Evolutionary conservation across 306 rosid genomes (phyloP).

Genomic region (Prunus armeniaca): DNA sequence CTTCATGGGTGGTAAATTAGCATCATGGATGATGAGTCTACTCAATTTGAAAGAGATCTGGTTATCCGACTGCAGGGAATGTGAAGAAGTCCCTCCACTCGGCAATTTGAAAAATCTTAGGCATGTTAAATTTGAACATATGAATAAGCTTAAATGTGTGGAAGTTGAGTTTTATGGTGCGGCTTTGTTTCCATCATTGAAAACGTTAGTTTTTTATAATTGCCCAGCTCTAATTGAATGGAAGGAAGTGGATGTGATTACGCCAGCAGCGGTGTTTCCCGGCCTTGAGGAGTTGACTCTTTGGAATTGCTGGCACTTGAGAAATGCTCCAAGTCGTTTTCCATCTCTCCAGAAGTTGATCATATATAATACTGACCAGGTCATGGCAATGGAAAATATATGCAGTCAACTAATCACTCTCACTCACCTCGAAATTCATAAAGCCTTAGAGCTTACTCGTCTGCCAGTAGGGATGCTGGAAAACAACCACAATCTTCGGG

Average conservation of each 20-base stretch:
- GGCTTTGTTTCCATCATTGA: not conserved
- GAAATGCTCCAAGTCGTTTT: not conserved
- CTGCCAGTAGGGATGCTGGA: not conserved
- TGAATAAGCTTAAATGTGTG: not conserved
- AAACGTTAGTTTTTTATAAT: accelerated
- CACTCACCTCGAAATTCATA: not conserved
- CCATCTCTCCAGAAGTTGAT: not conserved
- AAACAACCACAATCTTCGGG: not conserved
- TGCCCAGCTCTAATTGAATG: not conserved
- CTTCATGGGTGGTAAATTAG: not conserved
- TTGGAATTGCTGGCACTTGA: accelerated
- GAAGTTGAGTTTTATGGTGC: not conserved
- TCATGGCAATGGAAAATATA: not conserved
- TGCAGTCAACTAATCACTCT: not conserved
- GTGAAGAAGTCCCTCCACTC: not conserved
- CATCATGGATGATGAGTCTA: not conserved
- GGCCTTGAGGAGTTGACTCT: not conserved
- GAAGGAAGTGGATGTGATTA: not conserved
- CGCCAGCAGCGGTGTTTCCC: not conserved
- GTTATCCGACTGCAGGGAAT: accelerated
- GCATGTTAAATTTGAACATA: accelerated
- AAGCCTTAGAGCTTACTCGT: not conserved
- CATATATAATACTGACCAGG: accelerated
- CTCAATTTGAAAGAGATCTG: not conserved
- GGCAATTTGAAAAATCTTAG: not conserved